Conservation (phyloP, 2,329 filamentous ascomycete species). For the Aspergillus amoenus region DNA sequence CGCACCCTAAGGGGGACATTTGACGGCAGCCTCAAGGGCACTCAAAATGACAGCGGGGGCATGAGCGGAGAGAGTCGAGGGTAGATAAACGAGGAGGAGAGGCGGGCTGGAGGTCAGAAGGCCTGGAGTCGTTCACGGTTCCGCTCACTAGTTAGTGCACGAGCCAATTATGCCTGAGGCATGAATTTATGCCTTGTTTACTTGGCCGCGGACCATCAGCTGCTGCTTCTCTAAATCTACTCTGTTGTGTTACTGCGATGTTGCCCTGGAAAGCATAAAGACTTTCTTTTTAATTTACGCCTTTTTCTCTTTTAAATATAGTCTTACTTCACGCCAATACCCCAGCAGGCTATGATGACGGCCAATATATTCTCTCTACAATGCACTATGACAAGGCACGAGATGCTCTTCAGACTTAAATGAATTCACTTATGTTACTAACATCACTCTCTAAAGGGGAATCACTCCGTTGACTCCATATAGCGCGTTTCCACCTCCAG, state of each 20-base stretch:
- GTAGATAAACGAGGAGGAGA: conserved; percentile 13
- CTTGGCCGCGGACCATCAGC: background rate
- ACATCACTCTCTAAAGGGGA: background rate
- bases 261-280: background rate
- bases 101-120: conserved; percentile 9
- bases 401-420: no score
- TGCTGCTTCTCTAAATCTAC: background rate
- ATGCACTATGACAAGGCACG: background rate
- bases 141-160: conserved; percentile 16
- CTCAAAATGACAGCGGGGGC: conserved; percentile 20
- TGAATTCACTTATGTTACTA: background rate
- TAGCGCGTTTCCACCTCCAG: no score
- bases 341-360: background rate
- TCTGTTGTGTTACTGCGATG: background rate
- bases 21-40: conserved; percentile 36
- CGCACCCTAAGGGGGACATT: conserved; percentile 40
- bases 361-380: background rate
- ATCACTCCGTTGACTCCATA: background rate
- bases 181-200: background rate
- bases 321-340: background rate
- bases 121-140: conserved; percentile 12
- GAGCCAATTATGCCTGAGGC: conserved; percentile 21
- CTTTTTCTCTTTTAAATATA: background rate
- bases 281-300: background rate
- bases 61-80: conserved; percentile 18